Percentiles rank a stretch among this genome's conserved stretches.
These are phyloP conservation scores for Meredithiella fracta DNA, from an alignment of 2,329 filamentous ascomycete species.

Conservation along the genomic window DNA sequence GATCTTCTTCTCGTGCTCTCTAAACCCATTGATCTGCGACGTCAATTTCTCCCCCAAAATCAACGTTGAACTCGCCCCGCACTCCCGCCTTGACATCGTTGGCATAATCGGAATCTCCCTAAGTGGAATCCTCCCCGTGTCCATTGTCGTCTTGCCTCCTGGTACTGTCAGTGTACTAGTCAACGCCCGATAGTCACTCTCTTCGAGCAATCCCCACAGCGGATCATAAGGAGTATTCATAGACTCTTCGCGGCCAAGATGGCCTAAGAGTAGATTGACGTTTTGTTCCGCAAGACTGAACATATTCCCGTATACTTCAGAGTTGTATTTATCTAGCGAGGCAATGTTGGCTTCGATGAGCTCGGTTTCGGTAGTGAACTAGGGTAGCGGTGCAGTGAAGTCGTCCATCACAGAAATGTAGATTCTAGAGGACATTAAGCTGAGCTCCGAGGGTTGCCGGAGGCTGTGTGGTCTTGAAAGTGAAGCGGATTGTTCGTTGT, in stretches of 20 bases:
- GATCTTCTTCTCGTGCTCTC: conserved; percentile 4
- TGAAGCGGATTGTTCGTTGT: background rate
- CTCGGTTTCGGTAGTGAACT: conserved; percentile 12
- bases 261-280: conserved; percentile 1
- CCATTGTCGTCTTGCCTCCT: conserved; percentile 5
- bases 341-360: conserved; percentile 4
- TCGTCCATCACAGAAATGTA: conserved; percentile 22
- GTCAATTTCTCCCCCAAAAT: conserved; percentile 12
- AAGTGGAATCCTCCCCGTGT: background rate
- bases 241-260: background rate
- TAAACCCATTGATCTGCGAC: conserved; percentile 12
- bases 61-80: conserved; percentile 2
- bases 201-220: too few relatives aligned
- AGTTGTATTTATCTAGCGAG: conserved; percentile 11
- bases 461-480: background rate
- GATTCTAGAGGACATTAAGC: conserved; percentile 19
- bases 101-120: conserved; percentile 4
- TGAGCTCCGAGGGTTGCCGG: conserved; percentile 16
- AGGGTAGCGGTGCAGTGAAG: conserved; percentile 16
- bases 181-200: conserved; percentile 4
- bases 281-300: conserved; percentile 10
- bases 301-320: conserved; percentile 13
- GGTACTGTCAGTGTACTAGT: background rate
- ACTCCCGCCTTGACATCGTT: conserved; percentile 5
- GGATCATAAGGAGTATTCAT: too few relatives aligned